phyloP scores from a whole-genome alignment of 106 monocot genomes.

The Chionographis japonica region DNA sequence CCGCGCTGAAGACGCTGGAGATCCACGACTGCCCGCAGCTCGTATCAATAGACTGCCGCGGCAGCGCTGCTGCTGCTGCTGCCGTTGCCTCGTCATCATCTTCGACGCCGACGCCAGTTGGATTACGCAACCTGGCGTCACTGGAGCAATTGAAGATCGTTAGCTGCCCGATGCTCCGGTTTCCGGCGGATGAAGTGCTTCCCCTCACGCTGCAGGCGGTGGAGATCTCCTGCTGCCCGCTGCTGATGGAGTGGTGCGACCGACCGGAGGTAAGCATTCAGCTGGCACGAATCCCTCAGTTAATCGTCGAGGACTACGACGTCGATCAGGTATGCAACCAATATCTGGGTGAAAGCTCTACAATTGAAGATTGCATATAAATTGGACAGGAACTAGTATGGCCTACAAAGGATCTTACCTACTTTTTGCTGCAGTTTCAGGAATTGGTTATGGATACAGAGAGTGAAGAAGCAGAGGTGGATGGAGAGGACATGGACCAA shows the following conservation, averaged over 20 bases:
- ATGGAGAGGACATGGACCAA: no score
- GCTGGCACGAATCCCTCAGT: not conserved
- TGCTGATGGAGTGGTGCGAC: conserved; percentile 6
- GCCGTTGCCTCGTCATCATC: conserved; percentile 6
- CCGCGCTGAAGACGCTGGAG: not conserved
- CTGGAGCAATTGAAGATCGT: no score
- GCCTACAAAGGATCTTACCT: no score
- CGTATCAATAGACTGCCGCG: conserved; percentile 1
- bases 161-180: conserved; percentile 1
- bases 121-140: conserved; percentile 3
- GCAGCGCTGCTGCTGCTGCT: not conserved
- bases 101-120: not conserved
- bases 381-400: no score
- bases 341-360: no score
- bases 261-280: not conserved
- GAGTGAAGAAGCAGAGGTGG: no score
- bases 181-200: not conserved
- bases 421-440: no score
- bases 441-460: no score
- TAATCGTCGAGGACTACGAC: not conserved
- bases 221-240: not conserved
- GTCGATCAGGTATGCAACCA: conserved; percentile 1
- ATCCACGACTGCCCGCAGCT: conserved; percentile 1
- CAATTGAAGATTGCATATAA: no score
- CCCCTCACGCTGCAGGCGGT: not conserved